Evolutionary conservation across 2,329 filamentous ascomycete species (phyloP).

Genomic region (Colletotrichum somersetense): DNA sequence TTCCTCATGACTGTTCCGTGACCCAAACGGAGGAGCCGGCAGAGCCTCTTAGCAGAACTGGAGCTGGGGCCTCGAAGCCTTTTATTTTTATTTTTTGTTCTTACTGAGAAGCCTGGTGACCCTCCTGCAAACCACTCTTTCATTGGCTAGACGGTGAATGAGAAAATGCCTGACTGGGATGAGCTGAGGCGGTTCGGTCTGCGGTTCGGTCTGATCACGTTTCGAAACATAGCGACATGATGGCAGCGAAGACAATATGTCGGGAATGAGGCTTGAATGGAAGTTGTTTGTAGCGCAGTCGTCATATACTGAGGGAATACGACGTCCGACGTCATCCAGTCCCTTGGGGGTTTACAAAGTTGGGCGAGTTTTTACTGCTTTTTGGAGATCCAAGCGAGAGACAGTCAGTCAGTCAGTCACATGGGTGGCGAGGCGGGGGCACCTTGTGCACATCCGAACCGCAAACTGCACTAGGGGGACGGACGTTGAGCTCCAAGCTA

Average conservation of each 20-base stretch:
- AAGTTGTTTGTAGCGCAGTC: background rate
- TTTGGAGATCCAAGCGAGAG: background rate
- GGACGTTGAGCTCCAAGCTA: conserved; percentile 7
- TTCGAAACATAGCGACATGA: background rate
- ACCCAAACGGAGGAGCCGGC: background rate
- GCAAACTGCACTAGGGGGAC: conserved; percentile 17
- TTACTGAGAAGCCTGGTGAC: background rate
- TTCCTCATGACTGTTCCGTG: background rate
- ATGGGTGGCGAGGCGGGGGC: conserved; percentile 37
- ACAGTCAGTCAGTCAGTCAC: conserved; percentile 14
- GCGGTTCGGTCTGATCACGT: background rate
- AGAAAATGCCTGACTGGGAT: background rate
- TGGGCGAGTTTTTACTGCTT: conserved; percentile 3
- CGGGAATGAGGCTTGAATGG: background rate
- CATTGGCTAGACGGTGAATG: background rate
- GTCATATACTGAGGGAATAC: background rate
- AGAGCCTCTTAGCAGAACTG: too few species aligned
- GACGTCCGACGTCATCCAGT: background rate
- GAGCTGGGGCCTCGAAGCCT: too few species aligned
- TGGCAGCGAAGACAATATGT: background rate
- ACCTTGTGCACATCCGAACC: conserved; percentile 1
- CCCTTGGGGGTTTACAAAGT: background rate
- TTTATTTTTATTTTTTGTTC: background rate
- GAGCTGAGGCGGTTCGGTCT: background rate
- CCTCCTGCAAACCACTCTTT: background rate